Base-by-base conservation (phyloP, 2,329 filamentous ascomycete species). In the Colletotrichum shisoi region DNA sequence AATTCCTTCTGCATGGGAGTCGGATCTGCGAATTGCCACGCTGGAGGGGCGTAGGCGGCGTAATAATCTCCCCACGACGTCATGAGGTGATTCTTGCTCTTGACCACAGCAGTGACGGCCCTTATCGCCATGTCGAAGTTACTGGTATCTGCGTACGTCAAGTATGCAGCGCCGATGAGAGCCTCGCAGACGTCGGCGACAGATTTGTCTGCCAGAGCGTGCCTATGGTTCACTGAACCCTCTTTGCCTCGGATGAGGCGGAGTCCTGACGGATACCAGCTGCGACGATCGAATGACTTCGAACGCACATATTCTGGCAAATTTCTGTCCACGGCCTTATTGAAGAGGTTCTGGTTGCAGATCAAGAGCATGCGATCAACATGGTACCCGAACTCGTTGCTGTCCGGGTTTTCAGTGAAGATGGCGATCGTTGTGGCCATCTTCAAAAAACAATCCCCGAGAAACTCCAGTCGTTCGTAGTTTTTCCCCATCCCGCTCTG, bases 161-260 rank as follows among this genome's bases (percentile, higher is more conserved):
- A 77, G 58, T 90, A 88, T 0, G 94, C 90, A 2, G 94, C 95
- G 6, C 94, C 95, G 54, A 99, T 98, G 63, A 97, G 80, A 0
- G 95, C 94, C 76, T 98, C 95, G 68, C 92, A 97, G 0, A 98
- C 93, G 77, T 98, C 95, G 3, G 95, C 94, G 73, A 97, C 90
- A 0, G 91, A 91, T 80, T 99, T 99, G 78, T 97, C 91, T 0
- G 89, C 89, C 2, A 99, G 84, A 0, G 80, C 81, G 74, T 97
- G 94, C 11, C 79, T 84, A 6, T 80, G 77, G 31, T 79, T 81
- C 12, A 81, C 77, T 60, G 79, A 82, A 67, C 83, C 86, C 51
- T 81, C 79, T 80, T 94, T 96, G 37, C 94, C 94, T 67, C 86
- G 86, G 6, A 89, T 84, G 21, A 97, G 81, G 34, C 85, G 87